Evolutionary conservation across 352 stramenopile species (phyloP).

Genomic region (Phytophthora pseudosyringae): DNA sequence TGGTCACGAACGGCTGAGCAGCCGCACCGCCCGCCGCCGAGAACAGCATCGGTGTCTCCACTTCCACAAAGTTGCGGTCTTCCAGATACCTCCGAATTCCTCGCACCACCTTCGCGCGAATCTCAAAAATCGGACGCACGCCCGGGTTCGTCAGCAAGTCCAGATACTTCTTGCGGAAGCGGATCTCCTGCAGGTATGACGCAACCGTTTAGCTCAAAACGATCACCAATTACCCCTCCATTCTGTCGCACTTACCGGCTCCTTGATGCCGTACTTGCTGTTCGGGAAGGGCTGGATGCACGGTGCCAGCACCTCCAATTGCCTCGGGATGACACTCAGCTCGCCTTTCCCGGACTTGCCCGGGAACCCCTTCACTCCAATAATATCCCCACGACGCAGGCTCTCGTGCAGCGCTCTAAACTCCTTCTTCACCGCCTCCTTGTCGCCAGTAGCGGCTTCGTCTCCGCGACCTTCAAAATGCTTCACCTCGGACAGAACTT

Average conservation of each 20-base stretch:
- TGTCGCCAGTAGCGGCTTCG: slow-evolving; percentile 26
- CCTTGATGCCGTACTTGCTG: slow-evolving; percentile 96
- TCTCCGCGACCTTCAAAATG: slow-evolving; percentile 60
- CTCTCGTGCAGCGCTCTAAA: slow-evolving; percentile 74
- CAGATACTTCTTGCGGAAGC: slow-evolving; percentile 98
- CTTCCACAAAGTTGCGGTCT: slow-evolving; percentile 80
- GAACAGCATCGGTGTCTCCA: slow-evolving; percentile 99
- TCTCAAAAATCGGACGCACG: slow-evolving; percentile 94
- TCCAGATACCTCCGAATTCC: slow-evolving; percentile 75
- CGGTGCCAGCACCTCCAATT: slow-evolving; percentile 94
- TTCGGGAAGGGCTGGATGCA: slow-evolving; percentile 92
- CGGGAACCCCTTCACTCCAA: slow-evolving; percentile 78
- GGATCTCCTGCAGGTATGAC: slow-evolving; percentile 87
- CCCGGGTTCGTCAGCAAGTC: slow-evolving; percentile 97
- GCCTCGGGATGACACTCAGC: slow-evolving; percentile 82
- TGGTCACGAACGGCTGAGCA: slow-evolving; percentile 98
- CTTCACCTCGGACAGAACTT: slow-evolving; percentile 82
- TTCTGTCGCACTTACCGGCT: slow-evolving; percentile 48
- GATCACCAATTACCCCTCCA: slow-evolving; percentile 22
- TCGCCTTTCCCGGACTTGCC: slow-evolving; percentile 86
- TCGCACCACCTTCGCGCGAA: slow-evolving; percentile 84
- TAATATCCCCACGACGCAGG: slow-evolving; percentile 81
- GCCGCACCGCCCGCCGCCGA: slow-evolving; percentile 97
- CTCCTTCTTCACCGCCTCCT: slow-evolving; percentile 47
- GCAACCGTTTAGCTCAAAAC: too few species aligned